A percentile compares a stretch with the other conserved stretches of the same genome.
Conservation (phyloP, 192 early-diverging fungal genomes). For the Rhizophagus sp. region DNA sequence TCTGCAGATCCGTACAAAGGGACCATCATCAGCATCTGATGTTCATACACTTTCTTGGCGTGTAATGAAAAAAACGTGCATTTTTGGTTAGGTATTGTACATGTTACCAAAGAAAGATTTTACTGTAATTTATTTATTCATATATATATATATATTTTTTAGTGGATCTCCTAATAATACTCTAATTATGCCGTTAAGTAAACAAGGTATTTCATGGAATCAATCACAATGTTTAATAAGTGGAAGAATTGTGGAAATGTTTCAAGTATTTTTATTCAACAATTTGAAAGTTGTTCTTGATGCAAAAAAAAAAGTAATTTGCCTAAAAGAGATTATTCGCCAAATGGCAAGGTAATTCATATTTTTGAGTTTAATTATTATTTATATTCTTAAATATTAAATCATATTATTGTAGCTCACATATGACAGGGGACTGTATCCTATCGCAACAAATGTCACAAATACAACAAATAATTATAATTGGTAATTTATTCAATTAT, state of each 20-base stretch:
- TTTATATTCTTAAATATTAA: too few relatives aligned
- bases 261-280: constrained; percentile 9
- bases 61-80: constrained; percentile 2
- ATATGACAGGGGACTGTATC: background rate
- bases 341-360: too few relatives aligned
- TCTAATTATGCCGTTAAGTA: background rate
- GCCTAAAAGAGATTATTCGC: background rate
- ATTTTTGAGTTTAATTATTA: too few relatives aligned
- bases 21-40: background rate
- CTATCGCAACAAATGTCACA: background rate
- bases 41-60: background rate
- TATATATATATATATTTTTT: too few relatives aligned
- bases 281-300: background rate
- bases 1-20: too few relatives aligned
- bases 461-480: background rate
- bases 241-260: background rate
- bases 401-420: constrained; percentile 1
- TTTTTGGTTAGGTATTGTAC: background rate
- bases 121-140: background rate
- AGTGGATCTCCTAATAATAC: constrained; percentile 10
- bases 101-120: background rate
- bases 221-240: constrained; percentile 20
- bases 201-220: constrained; percentile 30
- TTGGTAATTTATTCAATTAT: background rate
- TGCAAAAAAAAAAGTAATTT: constrained; percentile 12